Conservation (phyloP, 2,329 filamentous ascomycete genomes). For the Talaromyces pinophilus region DNA sequence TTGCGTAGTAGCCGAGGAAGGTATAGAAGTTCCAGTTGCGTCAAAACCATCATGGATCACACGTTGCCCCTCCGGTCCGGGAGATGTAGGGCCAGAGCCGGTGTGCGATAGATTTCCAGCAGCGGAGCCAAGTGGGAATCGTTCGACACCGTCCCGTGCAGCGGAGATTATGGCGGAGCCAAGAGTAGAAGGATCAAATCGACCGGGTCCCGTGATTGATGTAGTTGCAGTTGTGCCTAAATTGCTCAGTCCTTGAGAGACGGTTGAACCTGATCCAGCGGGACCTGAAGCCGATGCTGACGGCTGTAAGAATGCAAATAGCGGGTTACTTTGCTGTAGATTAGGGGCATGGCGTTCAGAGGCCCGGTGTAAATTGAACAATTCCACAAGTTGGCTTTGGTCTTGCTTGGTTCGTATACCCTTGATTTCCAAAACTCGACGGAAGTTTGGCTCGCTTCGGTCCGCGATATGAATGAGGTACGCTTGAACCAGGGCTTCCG, state of each 20-base stretch:
- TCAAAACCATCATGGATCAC: conserved; percentile 17
- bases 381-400: conserved; percentile 77
- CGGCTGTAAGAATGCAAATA: conserved; percentile 57
- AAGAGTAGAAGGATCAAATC: conserved; percentile 79
- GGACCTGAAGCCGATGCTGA: conserved; percentile 26
- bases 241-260: conserved; percentile 52
- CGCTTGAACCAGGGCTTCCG: conserved; percentile 92
- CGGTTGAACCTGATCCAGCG: conserved; percentile 29
- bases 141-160: conserved; percentile 78
- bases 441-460: conserved; percentile 90
- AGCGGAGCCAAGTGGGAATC: conserved; percentile 54
- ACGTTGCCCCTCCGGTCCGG: conserved; percentile 16
- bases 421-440: conserved; percentile 93
- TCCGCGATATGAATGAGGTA: conserved; percentile 97
- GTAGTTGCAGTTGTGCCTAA: conserved; percentile 46
- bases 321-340: conserved; percentile 68
- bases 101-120: conserved; percentile 30
- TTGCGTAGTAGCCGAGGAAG: conserved; percentile 58
- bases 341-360: conserved; percentile 63
- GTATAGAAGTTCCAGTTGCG: conserved; percentile 33
- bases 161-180: conserved; percentile 87
- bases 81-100: conserved; percentile 19
- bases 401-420: conserved; percentile 80
- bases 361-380: conserved; percentile 83
- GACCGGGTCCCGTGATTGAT: conserved; percentile 49